Conservation (phyloP, 129 eudicot species). For the Saposhnikovia divaricata region DNA sequence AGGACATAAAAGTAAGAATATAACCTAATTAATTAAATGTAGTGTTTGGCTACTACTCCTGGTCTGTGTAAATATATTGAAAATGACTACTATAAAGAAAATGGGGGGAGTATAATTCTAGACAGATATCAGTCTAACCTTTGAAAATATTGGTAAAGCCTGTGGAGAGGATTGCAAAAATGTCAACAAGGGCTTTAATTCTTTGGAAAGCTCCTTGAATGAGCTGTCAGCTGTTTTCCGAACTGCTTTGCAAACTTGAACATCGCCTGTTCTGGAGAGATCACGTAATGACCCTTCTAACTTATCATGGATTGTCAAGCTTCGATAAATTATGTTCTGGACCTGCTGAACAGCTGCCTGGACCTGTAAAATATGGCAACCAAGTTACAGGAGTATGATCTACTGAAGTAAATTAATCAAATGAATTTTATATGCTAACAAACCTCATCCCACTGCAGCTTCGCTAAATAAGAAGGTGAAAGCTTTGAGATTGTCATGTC, state of each 20-base stretch:
- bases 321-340: slow-evolving; percentile 45
- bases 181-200: slow-evolving; percentile 63
- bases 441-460: slow-evolving; percentile 98
- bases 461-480: slow-evolving; percentile 81
- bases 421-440: not conserved
- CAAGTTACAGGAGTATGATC: not conserved
- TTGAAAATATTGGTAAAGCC: slow-evolving; percentile 58
- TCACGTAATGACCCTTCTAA: slow-evolving; percentile 82
- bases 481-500: slow-evolving; percentile 96
- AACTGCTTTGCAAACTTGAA: slow-evolving; percentile 77
- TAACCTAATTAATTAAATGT: no score
- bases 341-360: slow-evolving; percentile 69
- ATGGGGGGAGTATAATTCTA: not conserved
- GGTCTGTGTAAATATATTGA: no score
- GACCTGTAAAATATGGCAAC: slow-evolving; percentile 39
- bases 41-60: no score
- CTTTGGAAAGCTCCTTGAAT: slow-evolving; percentile 82
- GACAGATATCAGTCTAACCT: slow-evolving; percentile 35
- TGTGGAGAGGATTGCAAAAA: slow-evolving; percentile 76
- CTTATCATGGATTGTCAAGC: slow-evolving; percentile 61
- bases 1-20: no score
- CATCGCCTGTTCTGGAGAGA: slow-evolving; percentile 88
- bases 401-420: not conserved
- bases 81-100: no score
- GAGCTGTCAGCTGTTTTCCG: slow-evolving; percentile 78